Conservation (phyloP, 75 land plant species). For the Pinus albicaulis region DNA sequence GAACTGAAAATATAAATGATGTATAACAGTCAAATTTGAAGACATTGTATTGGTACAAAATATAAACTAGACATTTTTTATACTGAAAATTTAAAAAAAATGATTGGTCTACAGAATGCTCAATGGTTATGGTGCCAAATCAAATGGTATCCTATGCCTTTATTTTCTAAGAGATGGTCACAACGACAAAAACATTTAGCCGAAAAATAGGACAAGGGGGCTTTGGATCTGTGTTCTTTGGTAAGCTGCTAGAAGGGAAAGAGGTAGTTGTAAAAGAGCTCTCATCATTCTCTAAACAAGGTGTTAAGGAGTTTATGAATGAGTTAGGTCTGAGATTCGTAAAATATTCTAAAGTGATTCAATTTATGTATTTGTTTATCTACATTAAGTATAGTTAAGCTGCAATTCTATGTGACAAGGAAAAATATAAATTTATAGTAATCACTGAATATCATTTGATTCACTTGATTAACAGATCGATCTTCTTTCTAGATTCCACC, state of each 20-base stretch:
- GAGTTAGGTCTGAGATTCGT: not conserved
- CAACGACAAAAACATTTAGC: not conserved
- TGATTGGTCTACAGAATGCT: no score
- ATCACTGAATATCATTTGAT: no score
- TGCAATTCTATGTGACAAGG: no score
- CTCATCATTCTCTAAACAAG: not conserved
- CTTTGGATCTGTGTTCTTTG: not conserved
- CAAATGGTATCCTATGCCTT: not conserved
- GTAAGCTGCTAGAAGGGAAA: not conserved
- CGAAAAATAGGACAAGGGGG: not conserved
- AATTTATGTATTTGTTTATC: no score
- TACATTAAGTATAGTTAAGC: no score
- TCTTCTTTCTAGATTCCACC: slow-evolving; percentile 13
- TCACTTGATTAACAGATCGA: not conserved
- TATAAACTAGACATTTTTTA: no score
- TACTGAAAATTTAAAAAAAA: no score
- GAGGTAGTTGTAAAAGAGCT: not conserved
- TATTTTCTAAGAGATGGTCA: not conserved
- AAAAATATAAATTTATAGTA: no score
- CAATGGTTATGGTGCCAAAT: not conserved
- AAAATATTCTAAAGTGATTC: no score
- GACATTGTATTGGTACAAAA: no score
- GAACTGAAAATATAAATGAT: no score
- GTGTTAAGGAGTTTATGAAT: not conserved
- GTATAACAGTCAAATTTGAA: no score